Evolutionary conservation across 1,139 yeast species (phyloP), one percentile per base, ranked within the genome.

Genomic region (Candida sp.): DNA sequence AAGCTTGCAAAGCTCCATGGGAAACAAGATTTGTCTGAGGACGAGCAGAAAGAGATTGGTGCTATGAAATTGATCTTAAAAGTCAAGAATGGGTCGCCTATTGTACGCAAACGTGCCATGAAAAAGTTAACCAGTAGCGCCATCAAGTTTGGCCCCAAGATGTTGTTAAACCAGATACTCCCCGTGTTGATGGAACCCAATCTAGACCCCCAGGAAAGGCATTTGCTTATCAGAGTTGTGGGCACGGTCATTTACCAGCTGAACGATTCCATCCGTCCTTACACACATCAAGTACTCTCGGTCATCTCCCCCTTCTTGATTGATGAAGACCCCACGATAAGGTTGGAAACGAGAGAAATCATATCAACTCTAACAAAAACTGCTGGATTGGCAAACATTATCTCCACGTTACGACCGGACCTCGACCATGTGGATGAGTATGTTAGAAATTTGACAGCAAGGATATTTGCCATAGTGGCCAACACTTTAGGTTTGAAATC

Each of bases 391-490:
- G 83, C 91, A 0, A 85, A 84, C 44, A 87, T 92, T 83, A 83
- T 94, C 32, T 77, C 91, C 2, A 83, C 87, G 0, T 73, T 93
- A 66, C 78, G 96, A 50, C 92, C 96, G 0, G 96, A 91, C 66
- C 80, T 94, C 38, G 96, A 89, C 58, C 86, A 88, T 60, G 81
- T 80, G 8, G 98, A 93, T 63, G 98, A 93, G 58, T 87, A 86
- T 60, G 85, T 89, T 4, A 76, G 98, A 50, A 88, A 88, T 60
- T 77, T 86, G 1, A 86, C 96, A 0, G 84, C 97, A 0, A 73
- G 96, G 51, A 84, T 93, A 0, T 78, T 93, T 66, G 97, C 98
- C 0, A 89, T 92, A 5, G 94, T 90, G 3, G 93, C 97, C 0
- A 83, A 84, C 49, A 84, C 97, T 0, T 68, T 92, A 31, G 98